A percentile compares a stretch with the other conserved stretches of the same genome.
phyloP scores from a whole-genome alignment of 306 rosid species.

The Parietaria judaica region DNA sequence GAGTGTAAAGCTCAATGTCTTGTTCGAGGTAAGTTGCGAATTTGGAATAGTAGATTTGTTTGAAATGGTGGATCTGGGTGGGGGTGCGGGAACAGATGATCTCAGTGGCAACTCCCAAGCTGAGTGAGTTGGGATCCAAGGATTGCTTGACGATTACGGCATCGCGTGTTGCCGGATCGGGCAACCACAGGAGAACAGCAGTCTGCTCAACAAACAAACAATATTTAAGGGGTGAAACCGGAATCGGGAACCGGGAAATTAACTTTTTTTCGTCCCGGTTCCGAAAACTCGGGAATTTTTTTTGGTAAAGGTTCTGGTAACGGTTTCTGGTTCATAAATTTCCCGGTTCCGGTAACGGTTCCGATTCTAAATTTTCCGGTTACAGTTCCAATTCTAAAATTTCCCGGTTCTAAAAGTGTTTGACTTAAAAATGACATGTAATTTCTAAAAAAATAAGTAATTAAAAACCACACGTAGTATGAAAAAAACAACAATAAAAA shows the following conservation, averaged over 20 bases:
- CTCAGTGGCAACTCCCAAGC: conserved; percentile 61
- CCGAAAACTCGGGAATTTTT: too few species aligned
- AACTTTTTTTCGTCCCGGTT: too few species aligned
- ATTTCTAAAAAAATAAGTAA: not conserved
- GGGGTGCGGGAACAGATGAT: conserved; percentile 75
- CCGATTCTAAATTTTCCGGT: too few species aligned
- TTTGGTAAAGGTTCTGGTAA: too few species aligned
- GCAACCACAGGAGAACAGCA: conserved; percentile 70
- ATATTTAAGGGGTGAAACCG: too few species aligned
- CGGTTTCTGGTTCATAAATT: too few species aligned
- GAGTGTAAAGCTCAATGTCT: conserved; percentile 40
- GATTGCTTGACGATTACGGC: conserved; percentile 43
- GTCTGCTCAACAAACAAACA: too few species aligned
- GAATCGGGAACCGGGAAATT: too few species aligned
- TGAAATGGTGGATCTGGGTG: conserved; percentile 62
- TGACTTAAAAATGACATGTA: too few species aligned
- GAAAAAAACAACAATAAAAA: not conserved
- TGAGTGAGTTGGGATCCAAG: not conserved
- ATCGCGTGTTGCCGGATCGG: conserved; percentile 73
- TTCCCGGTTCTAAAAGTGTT: too few species aligned
- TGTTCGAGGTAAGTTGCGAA: conserved; percentile 52
- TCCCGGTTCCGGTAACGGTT: too few species aligned
- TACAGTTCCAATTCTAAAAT: too few species aligned
- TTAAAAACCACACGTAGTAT: not conserved
- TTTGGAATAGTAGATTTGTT: conserved; percentile 44